phyloP scores from a whole-genome alignment of 768 basidiomycete genomes.

The Lactarius sp. region DNA sequence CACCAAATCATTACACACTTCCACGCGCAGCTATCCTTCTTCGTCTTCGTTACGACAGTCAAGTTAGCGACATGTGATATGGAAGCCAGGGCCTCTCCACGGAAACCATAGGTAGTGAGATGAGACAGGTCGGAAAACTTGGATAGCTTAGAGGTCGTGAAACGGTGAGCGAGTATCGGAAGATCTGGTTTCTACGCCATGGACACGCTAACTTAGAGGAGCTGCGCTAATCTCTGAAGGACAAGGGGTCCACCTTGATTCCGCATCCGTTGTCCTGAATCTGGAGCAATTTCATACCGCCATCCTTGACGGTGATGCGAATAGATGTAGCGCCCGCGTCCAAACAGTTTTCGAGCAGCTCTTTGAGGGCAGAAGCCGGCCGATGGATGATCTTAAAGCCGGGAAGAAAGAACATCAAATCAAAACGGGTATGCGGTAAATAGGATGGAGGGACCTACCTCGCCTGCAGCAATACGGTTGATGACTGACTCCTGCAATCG shows the following conservation, averaged over 20 bases:
- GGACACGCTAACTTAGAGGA: not conserved
- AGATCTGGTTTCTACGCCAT: constrained; percentile 70
- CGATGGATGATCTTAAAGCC: constrained; percentile 69
- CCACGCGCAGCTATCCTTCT: constrained; percentile 79
- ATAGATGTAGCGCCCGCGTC: constrained; percentile 90
- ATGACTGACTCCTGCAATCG: constrained; percentile 24
- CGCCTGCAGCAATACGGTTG: constrained; percentile 44
- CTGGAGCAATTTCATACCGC: constrained; percentile 90
- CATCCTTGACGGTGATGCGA: constrained; percentile 87
- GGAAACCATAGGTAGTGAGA: constrained; percentile 92
- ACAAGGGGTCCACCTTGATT: constrained; percentile 62
- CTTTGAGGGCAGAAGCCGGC: constrained; percentile 93
- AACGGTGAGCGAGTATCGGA: constrained; percentile 87
- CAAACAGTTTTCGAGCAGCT: constrained; percentile 91
- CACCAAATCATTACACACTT: constrained; percentile 54
- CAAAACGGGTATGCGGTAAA: not conserved
- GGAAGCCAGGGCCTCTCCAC: constrained; percentile 94
- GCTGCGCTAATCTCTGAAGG: not conserved
- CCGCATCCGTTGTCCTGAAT: constrained; percentile 97
- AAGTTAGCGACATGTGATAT: constrained; percentile 92
- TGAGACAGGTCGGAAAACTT: constrained; percentile 79
- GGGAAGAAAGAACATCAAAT: constrained; percentile 31
- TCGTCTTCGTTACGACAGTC: constrained; percentile 87
- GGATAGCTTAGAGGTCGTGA: constrained; percentile 90
- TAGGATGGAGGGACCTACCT: constrained; percentile 37